These are phyloP conservation scores for Leishmania major DNA, from an alignment of 208 protist genomes.

Conservation along the genomic window DNA sequence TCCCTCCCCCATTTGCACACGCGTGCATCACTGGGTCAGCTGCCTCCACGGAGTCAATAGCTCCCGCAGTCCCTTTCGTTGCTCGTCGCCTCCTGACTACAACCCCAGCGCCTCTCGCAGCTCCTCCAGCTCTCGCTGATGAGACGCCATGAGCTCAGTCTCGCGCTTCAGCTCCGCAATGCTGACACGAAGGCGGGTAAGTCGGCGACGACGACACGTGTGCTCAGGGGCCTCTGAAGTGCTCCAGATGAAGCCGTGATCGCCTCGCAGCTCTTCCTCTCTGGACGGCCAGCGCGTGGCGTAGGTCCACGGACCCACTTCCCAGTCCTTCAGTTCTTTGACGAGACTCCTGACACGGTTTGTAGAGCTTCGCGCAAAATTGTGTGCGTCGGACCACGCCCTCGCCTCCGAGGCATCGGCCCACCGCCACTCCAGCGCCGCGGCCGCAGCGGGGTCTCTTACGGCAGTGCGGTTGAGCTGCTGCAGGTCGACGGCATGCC, in stretches of 20 bases:
- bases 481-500: conserved; percentile 47
- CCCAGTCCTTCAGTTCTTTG: conserved; percentile 57
- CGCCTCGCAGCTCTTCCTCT: conserved; percentile 19
- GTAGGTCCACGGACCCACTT: conserved; percentile 67
- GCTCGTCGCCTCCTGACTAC: conserved; percentile 18
- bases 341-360: conserved; percentile 31
- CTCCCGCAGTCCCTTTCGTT: neutral
- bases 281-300: conserved; percentile 55
- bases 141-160: conserved; percentile 25
- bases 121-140: conserved; percentile 38
- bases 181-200: conserved; percentile 51
- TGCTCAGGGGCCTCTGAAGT: conserved; percentile 8
- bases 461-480: conserved; percentile 36
- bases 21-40: neutral
- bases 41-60: neutral
- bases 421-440: conserved; percentile 53
- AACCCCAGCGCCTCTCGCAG: conserved; percentile 54
- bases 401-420: conserved; percentile 18
- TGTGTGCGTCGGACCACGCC: conserved; percentile 8
- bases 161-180: conserved; percentile 35
- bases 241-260: conserved; percentile 35
- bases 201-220: conserved; percentile 45
- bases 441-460: conserved; percentile 3
- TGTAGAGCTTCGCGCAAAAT: neutral
- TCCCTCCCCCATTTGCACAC: neutral